Conservation (phyloP, 2,329 filamentous ascomycete genomes). For the Curvularia hawaiiensis region DNA sequence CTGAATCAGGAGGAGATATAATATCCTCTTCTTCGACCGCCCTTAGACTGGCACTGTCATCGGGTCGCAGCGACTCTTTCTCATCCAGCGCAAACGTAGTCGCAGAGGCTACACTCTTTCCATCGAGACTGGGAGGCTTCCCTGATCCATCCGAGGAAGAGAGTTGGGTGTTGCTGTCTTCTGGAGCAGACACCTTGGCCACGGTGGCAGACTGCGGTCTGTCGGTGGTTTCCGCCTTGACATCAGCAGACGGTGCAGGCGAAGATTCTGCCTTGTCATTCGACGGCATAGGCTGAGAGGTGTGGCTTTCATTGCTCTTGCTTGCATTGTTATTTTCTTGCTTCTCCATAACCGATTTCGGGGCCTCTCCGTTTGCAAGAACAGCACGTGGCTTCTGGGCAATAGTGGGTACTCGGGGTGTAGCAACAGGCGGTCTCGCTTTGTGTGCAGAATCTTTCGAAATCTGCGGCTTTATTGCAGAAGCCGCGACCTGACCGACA, state of each 20-base stretch:
- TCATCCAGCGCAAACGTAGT: slow-evolving; percentile 97
- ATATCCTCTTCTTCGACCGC: slow-evolving; percentile 88
- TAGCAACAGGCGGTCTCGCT: slow-evolving; percentile 34
- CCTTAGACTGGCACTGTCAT: slow-evolving; percentile 94
- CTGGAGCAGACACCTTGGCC: slow-evolving; percentile 42
- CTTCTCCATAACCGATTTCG: slow-evolving; percentile 23
- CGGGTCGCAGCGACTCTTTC: slow-evolving; percentile 91
- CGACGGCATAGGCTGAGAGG: slow-evolving; percentile 31
- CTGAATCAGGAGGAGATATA: slow-evolving; percentile 76
- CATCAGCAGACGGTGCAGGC: slow-evolving; percentile 53
- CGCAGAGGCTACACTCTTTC: slow-evolving; percentile 88
- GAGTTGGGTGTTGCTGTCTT: slow-evolving; percentile 53
- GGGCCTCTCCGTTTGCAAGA: slow-evolving; percentile 22
- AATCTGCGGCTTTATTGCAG: slow-evolving; percentile 41
- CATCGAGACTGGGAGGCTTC: slow-evolving; percentile 85
- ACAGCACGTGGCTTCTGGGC: slow-evolving; percentile 27
- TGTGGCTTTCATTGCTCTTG: slow-evolving; percentile 31
- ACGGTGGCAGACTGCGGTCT: slow-evolving; percentile 37
- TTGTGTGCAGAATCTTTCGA: slow-evolving; percentile 32
- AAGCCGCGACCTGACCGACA: slow-evolving; percentile 47
- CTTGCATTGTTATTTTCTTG: slow-evolving; percentile 20
- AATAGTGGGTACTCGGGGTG: slow-evolving; percentile 30
- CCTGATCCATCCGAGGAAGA: slow-evolving; percentile 66
- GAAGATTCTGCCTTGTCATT: slow-evolving; percentile 29
- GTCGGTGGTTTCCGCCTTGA: slow-evolving; percentile 35